A percentile compares a stretch with the other conserved stretches of the same genome.
Conservation (phyloP, 2,329 filamentous ascomycete genomes). For the Sporothrix euskadiensis region DNA sequence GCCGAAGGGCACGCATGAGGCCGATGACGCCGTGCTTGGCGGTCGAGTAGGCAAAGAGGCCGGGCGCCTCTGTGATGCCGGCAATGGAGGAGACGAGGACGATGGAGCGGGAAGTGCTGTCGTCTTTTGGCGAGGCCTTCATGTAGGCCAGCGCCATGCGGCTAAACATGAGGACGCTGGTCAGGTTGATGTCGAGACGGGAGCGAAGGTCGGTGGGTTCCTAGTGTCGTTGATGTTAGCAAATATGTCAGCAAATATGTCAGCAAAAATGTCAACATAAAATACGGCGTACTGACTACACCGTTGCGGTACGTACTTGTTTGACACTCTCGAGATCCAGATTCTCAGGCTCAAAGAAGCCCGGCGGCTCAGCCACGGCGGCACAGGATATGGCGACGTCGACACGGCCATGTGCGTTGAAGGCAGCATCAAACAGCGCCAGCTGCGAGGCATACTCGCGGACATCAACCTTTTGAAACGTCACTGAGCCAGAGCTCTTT, state of each 20-base stretch:
- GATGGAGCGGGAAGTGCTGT: slow-evolving; percentile 34
- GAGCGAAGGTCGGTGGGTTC: slow-evolving; percentile 42
- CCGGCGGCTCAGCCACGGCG: slow-evolving; percentile 45
- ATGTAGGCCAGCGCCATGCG: slow-evolving; percentile 53
- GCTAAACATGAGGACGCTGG: slow-evolving; percentile 49
- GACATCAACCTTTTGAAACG: slow-evolving; percentile 49
- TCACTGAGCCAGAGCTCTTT: slow-evolving; percentile 22
- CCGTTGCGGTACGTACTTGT: not conserved
- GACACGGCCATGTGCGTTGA: slow-evolving; percentile 46
- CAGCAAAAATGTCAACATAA: too few relatives aligned
- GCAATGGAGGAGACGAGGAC: slow-evolving; percentile 44
- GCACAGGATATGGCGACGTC: slow-evolving; percentile 53
- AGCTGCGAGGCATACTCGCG: slow-evolving; percentile 48
- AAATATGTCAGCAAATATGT: too few relatives aligned
- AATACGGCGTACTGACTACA: too few relatives aligned
- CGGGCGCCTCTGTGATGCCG: slow-evolving; percentile 52
- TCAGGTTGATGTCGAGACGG: slow-evolving; percentile 49
- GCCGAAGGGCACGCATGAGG: slow-evolving; percentile 49
- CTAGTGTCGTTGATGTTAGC: not conserved
- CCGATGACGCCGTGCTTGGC: slow-evolving; percentile 53
- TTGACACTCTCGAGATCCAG: slow-evolving; percentile 46
- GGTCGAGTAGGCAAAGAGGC: slow-evolving; percentile 50
- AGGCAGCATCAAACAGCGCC: slow-evolving; percentile 49
- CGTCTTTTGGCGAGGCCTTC: slow-evolving; percentile 36
- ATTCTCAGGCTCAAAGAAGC: slow-evolving; percentile 47